Evolutionary conservation across 2,329 filamentous ascomycete species (phyloP).

Genomic region (Boeremia lycopersici): DNA sequence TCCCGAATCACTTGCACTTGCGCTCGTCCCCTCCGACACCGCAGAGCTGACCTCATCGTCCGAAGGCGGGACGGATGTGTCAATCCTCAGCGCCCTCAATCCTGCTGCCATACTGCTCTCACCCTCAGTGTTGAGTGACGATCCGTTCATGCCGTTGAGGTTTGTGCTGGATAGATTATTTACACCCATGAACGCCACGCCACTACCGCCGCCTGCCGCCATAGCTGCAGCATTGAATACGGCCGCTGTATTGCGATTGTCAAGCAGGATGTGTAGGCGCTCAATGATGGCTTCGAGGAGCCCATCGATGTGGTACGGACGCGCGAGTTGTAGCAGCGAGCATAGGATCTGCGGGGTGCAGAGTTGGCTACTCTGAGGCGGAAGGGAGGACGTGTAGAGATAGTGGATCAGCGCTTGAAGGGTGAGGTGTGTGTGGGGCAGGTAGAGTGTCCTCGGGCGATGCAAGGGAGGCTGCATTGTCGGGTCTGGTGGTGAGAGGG

Average conservation of each 20-base stretch:
- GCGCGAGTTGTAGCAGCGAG: conserved; percentile 88
- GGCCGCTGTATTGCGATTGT: conserved; percentile 91
- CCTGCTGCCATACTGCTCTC: conserved; percentile 42
- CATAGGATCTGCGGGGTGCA: conserved; percentile 96
- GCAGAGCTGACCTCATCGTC: conserved; percentile 47
- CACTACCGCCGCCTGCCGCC: conserved; percentile 91
- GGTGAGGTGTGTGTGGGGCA: conserved; percentile 90
- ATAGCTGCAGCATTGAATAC: conserved; percentile 98
- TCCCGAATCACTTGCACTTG: conserved; percentile 41
- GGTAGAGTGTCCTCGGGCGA: conserved; percentile 86
- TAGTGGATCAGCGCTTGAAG: conserved; percentile 90
- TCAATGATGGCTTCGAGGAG: conserved; percentile 92
- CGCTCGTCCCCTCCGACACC: conserved; percentile 36
- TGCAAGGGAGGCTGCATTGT: conserved; percentile 61
- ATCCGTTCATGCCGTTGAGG: conserved; percentile 38
- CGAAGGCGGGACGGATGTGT: conserved; percentile 53
- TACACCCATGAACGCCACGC: conserved; percentile 66
- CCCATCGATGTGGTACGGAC: conserved; percentile 92
- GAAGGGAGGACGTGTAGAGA: conserved; percentile 89
- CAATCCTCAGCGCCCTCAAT: conserved; percentile 54
- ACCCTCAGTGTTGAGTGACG: conserved; percentile 18
- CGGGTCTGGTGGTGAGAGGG: conserved; percentile 60
- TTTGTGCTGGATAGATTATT: conserved; percentile 30
- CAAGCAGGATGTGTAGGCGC: conserved; percentile 83
- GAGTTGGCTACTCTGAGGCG: conserved; percentile 73